Percentiles rank a stretch among this genome's conserved stretches.
phyloP scores from a whole-genome alignment of 75 land plant genomes.

The Cunninghamia lanceolata region DNA sequence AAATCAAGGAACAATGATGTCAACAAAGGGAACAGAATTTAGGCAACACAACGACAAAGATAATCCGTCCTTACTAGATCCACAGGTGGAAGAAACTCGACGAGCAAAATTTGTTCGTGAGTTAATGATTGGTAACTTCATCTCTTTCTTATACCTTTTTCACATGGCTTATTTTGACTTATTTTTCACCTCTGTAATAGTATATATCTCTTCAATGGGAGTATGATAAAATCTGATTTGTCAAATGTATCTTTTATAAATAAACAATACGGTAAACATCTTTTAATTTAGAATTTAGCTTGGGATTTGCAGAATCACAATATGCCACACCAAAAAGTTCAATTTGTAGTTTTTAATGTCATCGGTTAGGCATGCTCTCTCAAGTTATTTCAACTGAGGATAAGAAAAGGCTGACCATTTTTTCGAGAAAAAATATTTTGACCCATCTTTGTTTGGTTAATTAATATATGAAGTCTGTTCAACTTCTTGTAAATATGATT shows the following conservation, averaged over 20 bases:
- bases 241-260: neutral
- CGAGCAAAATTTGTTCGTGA: slow-evolving; percentile 84
- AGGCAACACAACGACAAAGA: slow-evolving; percentile 8
- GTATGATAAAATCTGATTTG: neutral
- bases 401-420: neutral
- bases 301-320: neutral
- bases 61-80: slow-evolving; percentile 35
- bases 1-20: slow-evolving; percentile 17
- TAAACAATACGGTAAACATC: neutral
- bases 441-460: neutral
- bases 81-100: slow-evolving; percentile 63
- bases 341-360: neutral
- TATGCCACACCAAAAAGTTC: neutral
- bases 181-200: neutral
- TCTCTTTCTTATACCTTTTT: neutral
- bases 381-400: neutral
- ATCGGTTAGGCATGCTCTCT: neutral
- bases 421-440: neutral
- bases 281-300: neutral
- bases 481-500: neutral
- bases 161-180: neutral
- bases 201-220: neutral
- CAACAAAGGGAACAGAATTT: slow-evolving; percentile 20
- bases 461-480: neutral
- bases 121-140: slow-evolving; percentile 68